A percentile compares a stretch with the other conserved stretches of the same genome.
phyloP scores from a whole-genome alignment of 768 basidiomycete species.

The Paxillus ammoniavirescens region DNA sequence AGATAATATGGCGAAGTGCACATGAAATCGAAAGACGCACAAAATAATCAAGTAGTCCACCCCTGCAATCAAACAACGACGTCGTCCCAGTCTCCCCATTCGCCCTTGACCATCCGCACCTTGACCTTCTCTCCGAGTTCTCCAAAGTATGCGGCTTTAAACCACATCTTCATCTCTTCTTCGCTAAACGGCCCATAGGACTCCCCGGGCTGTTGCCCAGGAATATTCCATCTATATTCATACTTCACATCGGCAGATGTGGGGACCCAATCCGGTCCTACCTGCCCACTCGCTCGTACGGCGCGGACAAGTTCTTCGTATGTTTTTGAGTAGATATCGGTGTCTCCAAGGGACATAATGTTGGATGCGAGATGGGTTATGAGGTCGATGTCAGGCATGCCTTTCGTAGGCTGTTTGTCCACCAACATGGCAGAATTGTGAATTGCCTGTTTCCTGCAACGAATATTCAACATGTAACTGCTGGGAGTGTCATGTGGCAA shows the following conservation, averaged over 20 bases:
- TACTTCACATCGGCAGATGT: conserved; percentile 74
- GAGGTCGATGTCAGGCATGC: conserved; percentile 61
- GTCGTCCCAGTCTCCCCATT: conserved; percentile 78
- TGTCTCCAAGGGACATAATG: conserved; percentile 82
- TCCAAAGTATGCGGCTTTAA: conserved; percentile 81
- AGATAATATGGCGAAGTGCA: background rate
- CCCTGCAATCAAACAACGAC: conserved; percentile 43
- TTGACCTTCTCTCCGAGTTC: conserved; percentile 72
- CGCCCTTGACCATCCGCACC: conserved; percentile 60
- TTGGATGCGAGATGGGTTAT: conserved; percentile 87
- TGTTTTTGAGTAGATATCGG: conserved; percentile 82
- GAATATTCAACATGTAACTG: conserved; percentile 1
- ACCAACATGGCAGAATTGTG: conserved; percentile 44
- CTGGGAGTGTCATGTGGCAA: background rate
- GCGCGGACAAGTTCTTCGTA: conserved; percentile 82
- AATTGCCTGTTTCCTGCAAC: conserved; percentile 28
- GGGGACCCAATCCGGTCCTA: conserved; percentile 69
- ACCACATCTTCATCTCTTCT: conserved; percentile 80
- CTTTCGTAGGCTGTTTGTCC: conserved; percentile 40
- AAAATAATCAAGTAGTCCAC: background rate
- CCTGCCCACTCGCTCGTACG: conserved; percentile 69
- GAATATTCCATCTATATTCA: conserved; percentile 79
- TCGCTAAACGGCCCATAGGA: conserved; percentile 80
- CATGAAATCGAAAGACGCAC: background rate
- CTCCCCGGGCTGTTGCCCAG: conserved; percentile 47